phyloP scores from a whole-genome alignment of 75 land plant species.

The Pinus tabuliformis region DNA sequence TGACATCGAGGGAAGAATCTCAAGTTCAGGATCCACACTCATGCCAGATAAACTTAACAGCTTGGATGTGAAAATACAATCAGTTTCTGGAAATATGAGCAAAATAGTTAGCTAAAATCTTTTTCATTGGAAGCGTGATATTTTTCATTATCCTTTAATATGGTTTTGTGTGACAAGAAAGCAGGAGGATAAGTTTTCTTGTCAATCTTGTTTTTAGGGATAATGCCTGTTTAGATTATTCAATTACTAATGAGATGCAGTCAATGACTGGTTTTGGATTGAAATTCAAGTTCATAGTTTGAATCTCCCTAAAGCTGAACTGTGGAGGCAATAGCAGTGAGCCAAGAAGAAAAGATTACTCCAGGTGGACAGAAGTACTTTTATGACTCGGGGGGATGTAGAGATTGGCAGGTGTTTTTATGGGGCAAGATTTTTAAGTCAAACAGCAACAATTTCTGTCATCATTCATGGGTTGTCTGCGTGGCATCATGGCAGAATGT shows the following conservation, averaged over 20 bases:
- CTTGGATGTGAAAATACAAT: constrained; percentile 1
- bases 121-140: neutral
- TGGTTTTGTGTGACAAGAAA: neutral
- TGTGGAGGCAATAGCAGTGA: neutral
- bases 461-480: neutral
- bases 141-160: neutral
- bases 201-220: neutral
- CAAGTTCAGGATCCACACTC: constrained; percentile 1
- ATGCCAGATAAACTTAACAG: neutral
- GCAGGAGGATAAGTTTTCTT: neutral
- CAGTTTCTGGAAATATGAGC: constrained; percentile 10
- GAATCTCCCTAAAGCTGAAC: neutral
- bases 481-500: neutral
- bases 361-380: neutral
- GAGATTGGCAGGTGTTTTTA: neutral
- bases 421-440: neutral
- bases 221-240: neutral
- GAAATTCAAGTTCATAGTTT: neutral
- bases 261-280: neutral
- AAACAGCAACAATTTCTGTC: neutral
- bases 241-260: neutral
- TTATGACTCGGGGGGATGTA: neutral
- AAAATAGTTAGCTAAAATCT: neutral
- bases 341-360: neutral
- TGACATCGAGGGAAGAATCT: neutral